Evolutionary conservation across 306 rosid species (phyloP), one percentile per base, ranked within the genome.

Genomic region (Carpinus viminea): DNA sequence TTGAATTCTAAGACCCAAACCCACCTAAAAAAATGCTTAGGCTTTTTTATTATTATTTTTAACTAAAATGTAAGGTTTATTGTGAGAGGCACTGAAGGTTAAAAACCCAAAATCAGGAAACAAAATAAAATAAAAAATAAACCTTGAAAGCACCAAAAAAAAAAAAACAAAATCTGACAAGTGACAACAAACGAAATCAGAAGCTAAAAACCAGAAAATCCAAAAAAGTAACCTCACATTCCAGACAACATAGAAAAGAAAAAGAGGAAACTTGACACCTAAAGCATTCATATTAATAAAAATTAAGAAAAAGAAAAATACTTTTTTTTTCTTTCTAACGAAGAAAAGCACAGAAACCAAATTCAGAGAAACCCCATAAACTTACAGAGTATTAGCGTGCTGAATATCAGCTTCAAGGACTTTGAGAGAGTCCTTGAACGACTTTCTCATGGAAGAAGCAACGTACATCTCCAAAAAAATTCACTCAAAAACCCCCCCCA

Each of bases 321-420:
- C 34, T 10, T 16, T 59, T 31, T 31, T 31, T 31, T 31, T 31
- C 34, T 31, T 31, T 10, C 26, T 21, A 72, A 31, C 48, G 7
- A 61, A 70, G 74, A 38, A 59, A 46, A 72, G 3, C 45, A 34
- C 12, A 82, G 55, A 41, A 78, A 34, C 36, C 1, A 79, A 68
- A 75, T 68, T 17, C 24, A 57, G 31, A 28, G 69, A 79, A 2
- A 51, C 70, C 47, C 16, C 13, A 17, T n/a, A 68, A 76, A 84
- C 95, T 88, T 12, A 94, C 98, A 94, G 83, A 83, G 95, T 92
- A 85, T 92, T 94, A 46, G 98, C 98, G 31, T 94, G 98, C 79
- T 92, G 98, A 68, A 94, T 94, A 91, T 94, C 98, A 86, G 98
- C 98, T 89, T 94, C 97, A 73, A 94, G 97, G 24, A 92, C 88